These are phyloP conservation scores for Nicotiana sylvestris DNA, from an alignment of 257 asterid genomes.

Conservation along the genomic window DNA sequence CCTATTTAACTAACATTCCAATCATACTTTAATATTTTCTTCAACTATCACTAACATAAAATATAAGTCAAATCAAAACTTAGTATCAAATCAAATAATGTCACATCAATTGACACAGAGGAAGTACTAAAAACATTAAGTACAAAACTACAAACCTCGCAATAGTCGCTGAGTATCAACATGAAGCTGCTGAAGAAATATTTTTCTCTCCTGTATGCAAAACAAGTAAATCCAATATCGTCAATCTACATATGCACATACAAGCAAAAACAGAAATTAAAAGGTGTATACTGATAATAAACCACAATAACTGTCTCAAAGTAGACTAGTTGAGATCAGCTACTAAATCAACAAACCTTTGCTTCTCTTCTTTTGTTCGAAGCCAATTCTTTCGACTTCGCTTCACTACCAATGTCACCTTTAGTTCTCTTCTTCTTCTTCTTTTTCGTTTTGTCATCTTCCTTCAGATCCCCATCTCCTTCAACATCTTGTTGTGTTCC, in stretches of 20 bases:
- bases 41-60: background rate
- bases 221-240: background rate
- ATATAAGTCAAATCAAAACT: background rate
- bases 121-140: background rate
- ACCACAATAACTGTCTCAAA: conserved; percentile 2
- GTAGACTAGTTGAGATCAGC: background rate
- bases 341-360: conserved; percentile 41
- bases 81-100: background rate
- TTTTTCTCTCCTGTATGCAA: conserved; percentile 57
- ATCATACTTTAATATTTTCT: background rate
- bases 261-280: background rate
- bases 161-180: conserved; percentile 82
- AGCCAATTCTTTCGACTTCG: conserved; percentile 22
- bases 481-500: conserved; percentile 20
- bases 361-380: conserved; percentile 53
- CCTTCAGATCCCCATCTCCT: background rate
- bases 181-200: conserved; percentile 65
- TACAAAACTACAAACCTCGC: conserved; percentile 67
- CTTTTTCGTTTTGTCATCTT: conserved; percentile 22
- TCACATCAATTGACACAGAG: background rate
- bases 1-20: background rate
- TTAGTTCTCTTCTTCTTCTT: conserved; percentile 41
- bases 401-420: conserved; percentile 21
- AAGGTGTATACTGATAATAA: background rate
- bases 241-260: background rate